Percentiles rank a stretch among this genome's conserved stretches.
Conservation (phyloP, 495 filamentous ascomycete species). For the Terfezia claveryi region DNA sequence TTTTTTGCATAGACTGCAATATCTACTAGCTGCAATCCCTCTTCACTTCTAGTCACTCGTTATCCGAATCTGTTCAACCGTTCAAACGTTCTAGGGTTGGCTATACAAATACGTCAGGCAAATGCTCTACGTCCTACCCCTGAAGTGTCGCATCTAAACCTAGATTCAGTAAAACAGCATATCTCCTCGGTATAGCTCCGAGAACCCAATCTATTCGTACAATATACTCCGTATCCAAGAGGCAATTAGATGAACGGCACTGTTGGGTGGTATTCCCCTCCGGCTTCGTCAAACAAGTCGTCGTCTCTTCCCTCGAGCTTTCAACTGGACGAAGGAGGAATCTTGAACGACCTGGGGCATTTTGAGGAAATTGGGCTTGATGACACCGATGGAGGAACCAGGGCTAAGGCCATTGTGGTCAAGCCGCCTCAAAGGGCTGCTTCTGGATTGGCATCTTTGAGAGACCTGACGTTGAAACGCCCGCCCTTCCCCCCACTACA, state of each 20-base stretch:
- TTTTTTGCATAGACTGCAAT: too few species aligned
- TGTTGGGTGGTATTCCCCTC: slow-evolving; percentile 1
- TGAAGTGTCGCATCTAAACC: background rate
- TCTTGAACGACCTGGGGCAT: slow-evolving; percentile 47
- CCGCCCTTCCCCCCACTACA: background rate
- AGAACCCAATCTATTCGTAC: background rate
- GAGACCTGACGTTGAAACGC: slow-evolving; percentile 21
- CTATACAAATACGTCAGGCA: too few species aligned
- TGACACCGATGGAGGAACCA: slow-evolving; percentile 24
- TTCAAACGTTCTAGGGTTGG: too few species aligned
- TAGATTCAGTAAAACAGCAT: background rate
- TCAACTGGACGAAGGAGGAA: slow-evolving; percentile 41
- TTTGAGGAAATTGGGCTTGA: slow-evolving; percentile 88
- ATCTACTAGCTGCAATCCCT: too few species aligned
- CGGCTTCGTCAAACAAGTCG: slow-evolving; percentile 70
- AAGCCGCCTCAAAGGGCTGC: slow-evolving; percentile 4
- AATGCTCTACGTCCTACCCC: background rate
- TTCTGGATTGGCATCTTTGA: slow-evolving; percentile 1
- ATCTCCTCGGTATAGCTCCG: background rate
- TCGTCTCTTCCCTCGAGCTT: slow-evolving; percentile 71
- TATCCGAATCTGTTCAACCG: too few species aligned
- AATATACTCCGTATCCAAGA: background rate
- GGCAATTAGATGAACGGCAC: background rate
- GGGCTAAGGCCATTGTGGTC: background rate
- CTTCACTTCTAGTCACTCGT: too few species aligned